phyloP scores from a whole-genome alignment of 2,329 filamentous ascomycete genomes.

The Blastomyces emzantsi region DNA sequence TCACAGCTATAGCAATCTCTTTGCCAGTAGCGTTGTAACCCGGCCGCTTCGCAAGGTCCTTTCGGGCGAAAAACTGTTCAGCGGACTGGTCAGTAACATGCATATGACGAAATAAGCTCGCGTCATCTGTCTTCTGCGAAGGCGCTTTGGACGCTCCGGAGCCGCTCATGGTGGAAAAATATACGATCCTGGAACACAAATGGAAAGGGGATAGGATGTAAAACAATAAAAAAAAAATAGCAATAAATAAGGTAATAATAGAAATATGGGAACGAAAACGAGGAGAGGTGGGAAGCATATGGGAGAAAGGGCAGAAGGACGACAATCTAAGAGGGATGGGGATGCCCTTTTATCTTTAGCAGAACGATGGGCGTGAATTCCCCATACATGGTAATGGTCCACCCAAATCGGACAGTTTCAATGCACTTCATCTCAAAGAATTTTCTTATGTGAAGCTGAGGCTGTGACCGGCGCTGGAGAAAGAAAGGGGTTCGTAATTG shows the following conservation, averaged over 20 bases:
- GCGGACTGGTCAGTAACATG: slow-evolving; percentile 13
- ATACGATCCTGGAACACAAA: neutral
- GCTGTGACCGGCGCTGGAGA: slow-evolving; percentile 1
- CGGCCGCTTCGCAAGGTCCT: slow-evolving; percentile 38
- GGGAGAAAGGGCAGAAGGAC: slow-evolving; percentile 9
- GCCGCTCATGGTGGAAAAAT: slow-evolving; percentile 5
- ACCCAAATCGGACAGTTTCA: neutral
- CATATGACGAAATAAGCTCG: slow-evolving; percentile 9
- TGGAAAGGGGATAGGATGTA: neutral
- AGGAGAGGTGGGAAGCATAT: neutral
- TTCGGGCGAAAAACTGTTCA: slow-evolving; percentile 18
- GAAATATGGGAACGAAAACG: neutral
- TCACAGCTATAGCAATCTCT: slow-evolving; percentile 51
- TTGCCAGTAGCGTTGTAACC: slow-evolving; percentile 52
- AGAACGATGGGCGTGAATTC: neutral
- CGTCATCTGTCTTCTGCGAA: slow-evolving; percentile 2
- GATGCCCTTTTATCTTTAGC: neutral
- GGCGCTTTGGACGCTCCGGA: neutral
- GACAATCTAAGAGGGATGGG: slow-evolving; percentile 7
- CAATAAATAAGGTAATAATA: neutral
- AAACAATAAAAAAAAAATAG: neutral
- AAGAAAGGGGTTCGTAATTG: neutral
- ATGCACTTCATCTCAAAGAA: neutral
- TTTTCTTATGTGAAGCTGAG: neutral
- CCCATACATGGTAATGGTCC: neutral